Evolutionary conservation across 2,329 filamentous ascomycete genomes (phyloP).

Genomic region (Aspergillus hiratsukae): DNA sequence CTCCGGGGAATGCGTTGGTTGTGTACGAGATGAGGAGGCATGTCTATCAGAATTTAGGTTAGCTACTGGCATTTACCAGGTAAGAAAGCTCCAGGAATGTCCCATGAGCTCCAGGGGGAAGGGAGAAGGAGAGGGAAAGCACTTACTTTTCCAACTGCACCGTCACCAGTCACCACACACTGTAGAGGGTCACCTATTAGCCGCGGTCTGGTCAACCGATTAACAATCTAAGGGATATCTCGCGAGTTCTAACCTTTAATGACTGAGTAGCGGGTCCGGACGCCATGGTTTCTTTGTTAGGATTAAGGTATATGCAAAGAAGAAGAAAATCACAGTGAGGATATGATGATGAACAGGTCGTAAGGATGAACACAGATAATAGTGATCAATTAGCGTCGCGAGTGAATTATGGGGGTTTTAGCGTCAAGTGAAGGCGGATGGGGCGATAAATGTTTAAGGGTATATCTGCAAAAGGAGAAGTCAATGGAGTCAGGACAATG

Average conservation of each 20-base stretch:
- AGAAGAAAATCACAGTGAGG: conserved; percentile 5
- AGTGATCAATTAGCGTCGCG: background rate
- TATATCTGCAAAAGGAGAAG: background rate
- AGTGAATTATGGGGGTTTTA: background rate
- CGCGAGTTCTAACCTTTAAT: conserved; percentile 64
- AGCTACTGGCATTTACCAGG: background rate
- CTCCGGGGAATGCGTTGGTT: conserved; percentile 98
- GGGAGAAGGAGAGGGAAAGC: conserved; percentile 9
- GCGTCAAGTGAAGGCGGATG: background rate
- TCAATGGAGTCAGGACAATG: background rate
- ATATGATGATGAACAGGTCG: conserved; percentile 3
- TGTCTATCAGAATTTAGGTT: conserved; percentile 57
- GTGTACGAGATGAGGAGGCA: conserved; percentile 99
- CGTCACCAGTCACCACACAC: conserved; percentile 98
- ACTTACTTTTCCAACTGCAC: conserved; percentile 95
- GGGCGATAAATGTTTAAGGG: background rate
- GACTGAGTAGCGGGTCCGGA: conserved; percentile 82
- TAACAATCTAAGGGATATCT: conserved; percentile 4
- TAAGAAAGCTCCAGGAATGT: background rate
- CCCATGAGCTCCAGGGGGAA: background rate
- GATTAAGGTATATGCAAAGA: conserved; percentile 16
- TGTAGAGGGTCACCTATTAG: conserved; percentile 45
- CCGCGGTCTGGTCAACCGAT: conserved; percentile 17
- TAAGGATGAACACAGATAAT: background rate
- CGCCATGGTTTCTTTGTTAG: conserved; percentile 52